Percentiles rank a stretch among this genome's conserved stretches.
phyloP scores from a whole-genome alignment of 148 eudicot genomes.

The Nepenthes mirabilis region DNA sequence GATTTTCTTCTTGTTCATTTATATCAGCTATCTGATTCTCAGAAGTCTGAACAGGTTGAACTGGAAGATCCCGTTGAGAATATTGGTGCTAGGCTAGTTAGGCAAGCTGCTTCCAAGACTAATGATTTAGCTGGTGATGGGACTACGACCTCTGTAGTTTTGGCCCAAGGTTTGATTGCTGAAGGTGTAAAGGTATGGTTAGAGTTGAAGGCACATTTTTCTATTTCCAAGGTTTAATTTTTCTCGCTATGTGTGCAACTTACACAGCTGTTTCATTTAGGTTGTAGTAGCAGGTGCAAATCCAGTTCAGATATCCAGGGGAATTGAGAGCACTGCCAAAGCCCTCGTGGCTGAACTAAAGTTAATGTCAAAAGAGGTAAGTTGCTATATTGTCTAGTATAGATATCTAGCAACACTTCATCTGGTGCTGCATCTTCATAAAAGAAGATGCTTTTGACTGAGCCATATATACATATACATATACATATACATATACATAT shows the following conservation, averaged over 20 bases:
- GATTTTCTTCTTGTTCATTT: neutral
- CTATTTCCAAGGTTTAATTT: neutral
- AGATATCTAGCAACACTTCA: neutral
- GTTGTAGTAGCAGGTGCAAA: slow-evolving; percentile 76
- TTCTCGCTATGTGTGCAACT: neutral
- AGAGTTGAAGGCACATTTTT: neutral
- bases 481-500: too few relatives aligned
- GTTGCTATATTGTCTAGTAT: neutral
- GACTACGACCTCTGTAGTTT: slow-evolving; percentile 43
- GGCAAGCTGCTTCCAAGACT: slow-evolving; percentile 53
- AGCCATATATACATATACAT: too few relatives aligned
- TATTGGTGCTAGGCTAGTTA: slow-evolving; percentile 43
- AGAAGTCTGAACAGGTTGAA: slow-evolving; percentile 20
- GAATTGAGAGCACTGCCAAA: slow-evolving; percentile 57
- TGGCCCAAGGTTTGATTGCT: slow-evolving; percentile 54
- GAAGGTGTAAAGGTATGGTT: slow-evolving; percentile 56
- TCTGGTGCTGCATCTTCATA: too few relatives aligned
- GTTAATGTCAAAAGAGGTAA: slow-evolving; percentile 58
- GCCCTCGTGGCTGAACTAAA: slow-evolving; percentile 55
- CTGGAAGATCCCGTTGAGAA: slow-evolving; percentile 50
- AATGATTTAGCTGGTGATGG: slow-evolving; percentile 54
- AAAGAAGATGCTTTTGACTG: too few relatives aligned
- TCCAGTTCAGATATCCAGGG: slow-evolving; percentile 65
- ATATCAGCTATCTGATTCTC: neutral
- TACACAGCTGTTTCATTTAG: slow-evolving; percentile 16